Evolutionary conservation across 2,329 filamentous ascomycete species (phyloP), one percentile per base, ranked within the genome.

Genomic region (Pseudocercospora macadamiae): DNA sequence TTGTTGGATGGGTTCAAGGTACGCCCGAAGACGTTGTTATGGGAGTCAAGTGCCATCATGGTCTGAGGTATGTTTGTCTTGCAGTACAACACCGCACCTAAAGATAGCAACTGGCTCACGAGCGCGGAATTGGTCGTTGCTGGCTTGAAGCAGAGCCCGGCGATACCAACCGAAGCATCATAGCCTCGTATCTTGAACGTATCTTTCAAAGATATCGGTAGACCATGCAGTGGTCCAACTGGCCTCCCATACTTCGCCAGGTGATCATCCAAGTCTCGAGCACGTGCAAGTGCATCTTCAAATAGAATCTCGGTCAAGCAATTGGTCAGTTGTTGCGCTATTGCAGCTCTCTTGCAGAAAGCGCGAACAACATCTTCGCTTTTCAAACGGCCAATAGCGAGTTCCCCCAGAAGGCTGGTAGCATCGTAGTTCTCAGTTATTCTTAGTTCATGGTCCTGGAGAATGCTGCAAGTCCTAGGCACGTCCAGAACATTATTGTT

Each of bases 351-450:
- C 67, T 80, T 80, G 63, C 75, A 78, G 60, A 80, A 81, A 4
- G 78, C 78, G 26, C 62, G 69, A 3, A 70, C 67, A 10, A 67
- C 63, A 21, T 61, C 45, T 51, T 64, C 56, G 32, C 55, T 60
- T 10, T 51, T 60, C 25, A 63, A 30, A 6, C 23, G 39, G 12
- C 71, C 70, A 4, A 60, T 66, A 19, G 70, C 64, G 14, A 80
- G 73, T 4, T 70, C 72, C 19, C 71, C 64, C 1, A 74, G 69
- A 47, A 80, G 63, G 12, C 65, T 69, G 4, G 74, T 75, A 7
- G 78, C 79, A 68, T 84, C 79, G 61, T 80, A 81, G 0, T 76
- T 66, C 62, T 86, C 83, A 0, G 84, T 87, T 49, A 87, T 84
- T 0, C 74, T 69, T 18, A 86, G 68, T 61, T 87, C 83, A 4